Evolutionary conservation across 768 basidiomycete species (phyloP), one percentile per base, ranked within the genome.

Genomic region (Collybia mongolica): DNA sequence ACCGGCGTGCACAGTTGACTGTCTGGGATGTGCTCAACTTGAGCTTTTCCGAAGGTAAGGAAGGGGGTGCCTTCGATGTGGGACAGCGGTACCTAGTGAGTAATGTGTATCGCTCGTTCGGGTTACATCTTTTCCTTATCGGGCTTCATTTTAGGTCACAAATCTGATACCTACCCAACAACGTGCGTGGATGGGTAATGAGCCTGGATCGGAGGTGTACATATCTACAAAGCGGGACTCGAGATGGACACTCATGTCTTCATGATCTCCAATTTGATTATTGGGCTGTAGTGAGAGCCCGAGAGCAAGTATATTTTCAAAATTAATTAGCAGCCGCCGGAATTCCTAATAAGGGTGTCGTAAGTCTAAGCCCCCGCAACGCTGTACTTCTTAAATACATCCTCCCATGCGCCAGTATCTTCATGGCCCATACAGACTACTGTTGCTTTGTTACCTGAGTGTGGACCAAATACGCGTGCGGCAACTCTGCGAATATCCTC

Each of bases 351-450:
- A 32, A 32, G 3, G 3, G 32, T 32, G 11, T 14, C 11, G 14
- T 32, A 36, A 32, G 52, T 40, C 49, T 44, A 59, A 6, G 55
- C 48, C n/a, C 49, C 58, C 32, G 72, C 79, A 23, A 93, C 72
- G 17, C 88, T 85, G 54, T 92, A 93, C 67, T 86, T 86, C 39
- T 66, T 67, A 58, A 93, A 82, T 19, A 76, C 76, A 15, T 74
- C 75, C 51, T 74, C 61, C 76, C 82, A 90, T 56, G 86, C 76
- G 7, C 83, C 83, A 40, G 90, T 73, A 38, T 91, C 88, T 48
- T 94, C 82, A 48, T 81, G 80, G 3, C 93, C 95, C 84, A 90
- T 90, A 28, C 77, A 83, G 3, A 97, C 84, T 35, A 97, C 74
- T 2, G 93, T 92, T 4, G 92, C 82, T 60, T 82, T 80, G 58